Percentiles rank a stretch among this genome's conserved stretches.
Evolutionary conservation across 2,329 filamentous ascomycete genomes (phyloP).

Genomic region (Hypoxylon sp.): DNA sequence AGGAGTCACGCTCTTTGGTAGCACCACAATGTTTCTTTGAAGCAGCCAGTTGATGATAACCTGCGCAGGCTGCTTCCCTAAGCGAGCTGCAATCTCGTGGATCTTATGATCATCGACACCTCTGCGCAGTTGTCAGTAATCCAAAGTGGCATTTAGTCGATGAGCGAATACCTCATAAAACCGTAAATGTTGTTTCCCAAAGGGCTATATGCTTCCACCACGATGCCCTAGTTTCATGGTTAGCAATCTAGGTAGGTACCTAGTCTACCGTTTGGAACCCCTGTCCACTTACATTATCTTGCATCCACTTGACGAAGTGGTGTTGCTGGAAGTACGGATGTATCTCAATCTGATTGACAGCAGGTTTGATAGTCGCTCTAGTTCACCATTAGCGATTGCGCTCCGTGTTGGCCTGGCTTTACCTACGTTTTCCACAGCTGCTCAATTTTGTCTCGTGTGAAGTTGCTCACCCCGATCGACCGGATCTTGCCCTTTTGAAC

Average conservation of each 20-base stretch:
- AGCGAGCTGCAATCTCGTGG: conserved; percentile 64
- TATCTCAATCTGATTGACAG: conserved; percentile 66
- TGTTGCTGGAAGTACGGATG: conserved; percentile 62
- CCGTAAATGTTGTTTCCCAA: conserved; percentile 69
- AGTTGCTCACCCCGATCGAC: conserved; percentile 72
- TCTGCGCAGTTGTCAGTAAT: not conserved
- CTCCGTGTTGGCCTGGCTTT: conserved; percentile 5
- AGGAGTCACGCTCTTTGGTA: conserved; percentile 68
- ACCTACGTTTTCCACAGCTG: conserved; percentile 59
- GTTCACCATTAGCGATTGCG: not conserved
- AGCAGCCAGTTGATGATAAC: conserved; percentile 68
- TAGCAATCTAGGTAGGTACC: no score
- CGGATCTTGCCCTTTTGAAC: conserved; percentile 66
- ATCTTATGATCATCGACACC: conserved; percentile 62
- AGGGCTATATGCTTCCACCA: conserved; percentile 59
- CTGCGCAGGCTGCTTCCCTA: conserved; percentile 65
- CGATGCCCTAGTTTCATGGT: conserved; percentile 24
- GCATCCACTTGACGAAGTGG: conserved; percentile 25
- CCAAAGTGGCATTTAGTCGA: not conserved
- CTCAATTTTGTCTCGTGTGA: conserved; percentile 66
- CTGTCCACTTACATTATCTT: conserved; percentile 24
- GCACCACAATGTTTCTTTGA: conserved; percentile 65
- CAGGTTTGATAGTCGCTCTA: conserved; percentile 61
- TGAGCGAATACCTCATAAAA: conserved; percentile 22
- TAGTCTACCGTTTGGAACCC: not conserved